Evolutionary conservation across 2,329 filamentous ascomycete genomes (phyloP), one percentile per base, ranked within the genome.

Genomic region (Ustulina deusta): DNA sequence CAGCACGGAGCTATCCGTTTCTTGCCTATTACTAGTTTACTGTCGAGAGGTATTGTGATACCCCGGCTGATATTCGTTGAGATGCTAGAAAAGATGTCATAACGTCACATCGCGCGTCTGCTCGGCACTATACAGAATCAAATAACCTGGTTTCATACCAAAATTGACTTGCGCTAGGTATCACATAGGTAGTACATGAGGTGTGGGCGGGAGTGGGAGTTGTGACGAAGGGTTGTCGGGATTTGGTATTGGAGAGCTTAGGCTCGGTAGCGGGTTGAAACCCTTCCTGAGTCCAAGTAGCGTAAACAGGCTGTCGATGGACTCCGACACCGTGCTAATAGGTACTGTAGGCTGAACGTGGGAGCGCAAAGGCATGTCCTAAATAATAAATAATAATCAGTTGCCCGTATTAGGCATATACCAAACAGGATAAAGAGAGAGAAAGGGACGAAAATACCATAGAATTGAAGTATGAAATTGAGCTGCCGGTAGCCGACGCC

Each of bases 41-140:
- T 48, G 25, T 27, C 49, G 38, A 36, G 36, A 57, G 29, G 44
- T 42, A 13, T 58, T 13, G 44, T 34, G 20, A 13, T 60, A 48
- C 51, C 38, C 57, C 42, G 52, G 29, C 27, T 55, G 29, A 62
- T 58, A 48, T n/a, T 57, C 27, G 62, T 54, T n/a, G 36, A 38
- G 27, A 42, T 27, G 48, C 29, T 11, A 36, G 15, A 15, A 54
- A 59, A 25, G 59, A 66, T 69, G 66, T 63, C 66, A 69, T 69
- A 63, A 22, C 32, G 66, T 66, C 57, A 62, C 63, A 69, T 69
- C 54, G 63, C 54, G 29, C 55, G 29, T 44, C 32, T 40, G 29
- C 46, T 60, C 44, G 36, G 34, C 52, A 40, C 36, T 64, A 38
- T 42, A 20, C 55, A 49, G 25, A 54, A 40, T 34, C 58, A 49